Percentiles rank a stretch among this genome's conserved stretches.
phyloP scores from a whole-genome alignment of 2,329 filamentous ascomycete genomes.

The Magnaporthiopsis poae region DNA sequence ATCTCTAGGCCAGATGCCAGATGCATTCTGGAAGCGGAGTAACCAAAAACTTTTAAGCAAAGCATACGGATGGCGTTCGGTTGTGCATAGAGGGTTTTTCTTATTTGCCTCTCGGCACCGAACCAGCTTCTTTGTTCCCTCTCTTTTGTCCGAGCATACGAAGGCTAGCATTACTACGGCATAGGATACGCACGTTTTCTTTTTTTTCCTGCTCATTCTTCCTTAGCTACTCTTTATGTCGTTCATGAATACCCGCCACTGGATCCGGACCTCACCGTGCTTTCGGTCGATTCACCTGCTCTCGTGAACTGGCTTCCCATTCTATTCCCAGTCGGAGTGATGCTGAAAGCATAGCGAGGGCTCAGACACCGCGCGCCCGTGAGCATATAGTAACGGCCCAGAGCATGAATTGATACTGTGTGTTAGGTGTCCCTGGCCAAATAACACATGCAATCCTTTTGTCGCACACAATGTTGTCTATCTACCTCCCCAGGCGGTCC shows the following conservation, averaged over 20 bases:
- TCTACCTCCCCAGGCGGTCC: too few relatives aligned
- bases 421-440: too few relatives aligned
- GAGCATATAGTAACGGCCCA: too few relatives aligned
- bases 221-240: not conserved
- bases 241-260: not conserved
- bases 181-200: not conserved
- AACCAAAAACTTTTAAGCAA: not conserved
- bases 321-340: too few relatives aligned
- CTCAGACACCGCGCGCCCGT: too few relatives aligned
- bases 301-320: too few relatives aligned
- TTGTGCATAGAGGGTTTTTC: not conserved
- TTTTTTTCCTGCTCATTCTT: not conserved
- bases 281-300: too few relatives aligned
- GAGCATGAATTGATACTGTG: too few relatives aligned
- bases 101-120: not conserved
- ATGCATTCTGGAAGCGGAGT: not conserved
- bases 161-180: not conserved
- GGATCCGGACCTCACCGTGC: not conserved
- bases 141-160: not conserved
- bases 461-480: too few relatives aligned
- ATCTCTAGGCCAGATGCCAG: not conserved
- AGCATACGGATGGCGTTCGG: conserved; percentile 5
- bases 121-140: not conserved
- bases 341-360: too few relatives aligned
- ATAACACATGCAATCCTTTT: too few relatives aligned